These are phyloP conservation scores for Hymenoscyphus salicellus DNA, from an alignment of 2,329 filamentous ascomycete species.

Conservation along the genomic window DNA sequence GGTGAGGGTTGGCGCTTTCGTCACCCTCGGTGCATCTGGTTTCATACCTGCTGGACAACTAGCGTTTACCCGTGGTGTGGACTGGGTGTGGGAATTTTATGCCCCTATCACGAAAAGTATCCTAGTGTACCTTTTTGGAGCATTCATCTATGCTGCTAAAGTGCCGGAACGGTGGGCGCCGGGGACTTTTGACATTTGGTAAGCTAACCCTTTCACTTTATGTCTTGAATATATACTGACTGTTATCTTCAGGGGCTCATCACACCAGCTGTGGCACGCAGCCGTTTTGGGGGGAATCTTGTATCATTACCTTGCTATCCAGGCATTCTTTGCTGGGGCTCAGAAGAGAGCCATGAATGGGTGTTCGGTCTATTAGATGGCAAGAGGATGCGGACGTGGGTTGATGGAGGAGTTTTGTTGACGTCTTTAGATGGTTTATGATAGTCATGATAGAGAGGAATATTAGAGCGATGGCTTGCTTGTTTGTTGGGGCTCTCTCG, in stretches of 20 bases:
- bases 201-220: constrained; percentile 55
- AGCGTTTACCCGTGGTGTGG: constrained; percentile 69
- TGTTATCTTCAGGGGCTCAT: not conserved
- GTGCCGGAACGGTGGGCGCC: constrained; percentile 91
- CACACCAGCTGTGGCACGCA: constrained; percentile 93
- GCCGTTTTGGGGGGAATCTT: constrained; percentile 92
- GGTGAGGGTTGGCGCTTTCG: constrained; percentile 87
- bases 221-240: not conserved
- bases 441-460: not conserved
- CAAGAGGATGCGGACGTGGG: not conserved
- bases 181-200: constrained; percentile 94
- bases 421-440: not conserved
- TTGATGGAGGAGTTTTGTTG: not conserved
- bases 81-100: constrained; percentile 87
- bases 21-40: constrained; percentile 80
- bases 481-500: not conserved
- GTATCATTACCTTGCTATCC: constrained; percentile 97
- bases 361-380: constrained; percentile 28
- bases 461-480: not conserved
- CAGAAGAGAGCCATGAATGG: constrained; percentile 59
- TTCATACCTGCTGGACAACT: constrained; percentile 88
- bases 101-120: constrained; percentile 81
- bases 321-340: constrained; percentile 81
- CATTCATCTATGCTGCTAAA: constrained; percentile 84
- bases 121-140: constrained; percentile 79